Base-by-base conservation (phyloP, 2,329 filamentous ascomycete genomes). In the Lachnellula hyalina region DNA sequence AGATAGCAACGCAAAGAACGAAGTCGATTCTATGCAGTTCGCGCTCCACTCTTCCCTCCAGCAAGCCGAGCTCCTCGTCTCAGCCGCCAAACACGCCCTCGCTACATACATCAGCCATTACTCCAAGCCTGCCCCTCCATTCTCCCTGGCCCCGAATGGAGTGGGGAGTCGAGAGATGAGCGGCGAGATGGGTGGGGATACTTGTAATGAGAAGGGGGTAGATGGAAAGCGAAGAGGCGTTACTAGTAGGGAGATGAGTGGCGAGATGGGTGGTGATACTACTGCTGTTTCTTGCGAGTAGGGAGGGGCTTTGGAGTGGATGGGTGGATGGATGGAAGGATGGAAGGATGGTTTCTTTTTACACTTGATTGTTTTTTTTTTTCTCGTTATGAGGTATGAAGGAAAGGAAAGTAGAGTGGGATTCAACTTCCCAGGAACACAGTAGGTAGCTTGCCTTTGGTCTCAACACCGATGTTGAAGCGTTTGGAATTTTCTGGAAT, bases 101-200 rank as follows among this genome's bases (percentile, higher is more conserved):
- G 49, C 49, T 34, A 21, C 23, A 11, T 55, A 60, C 40, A 63
- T 68, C 35, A 3, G 15, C 4, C 21, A 47, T 12, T 21, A 15
- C 2, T 8, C 28, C 28, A 28, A 28, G 5, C 11, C 36, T 6
- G 8, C 41, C 21, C 21, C 21, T 21, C 21, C 21, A 3, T 21
- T 21, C 21, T 21, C 21, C 21, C 21, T 21, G 21, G 21, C 21
- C 4, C 21, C 4, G 21, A 51, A 51, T 47, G 40, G 61, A 49
- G 17, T 51, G 28, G 23, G 49, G 5, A 80, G 77, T 64, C 69
- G 81, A 52, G 79, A 82, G 62, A 63, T 84, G 69, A 75, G 77
- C 63, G 81, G 81, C 49, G 82, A 84, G 74, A 82, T 84, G 80
- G 79, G 80, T 54, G 81, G 81, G 17, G 82, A 84, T 76, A 84